Conservation (phyloP, 2,329 filamentous ascomycete species). For the Cordyceps militaris region DNA sequence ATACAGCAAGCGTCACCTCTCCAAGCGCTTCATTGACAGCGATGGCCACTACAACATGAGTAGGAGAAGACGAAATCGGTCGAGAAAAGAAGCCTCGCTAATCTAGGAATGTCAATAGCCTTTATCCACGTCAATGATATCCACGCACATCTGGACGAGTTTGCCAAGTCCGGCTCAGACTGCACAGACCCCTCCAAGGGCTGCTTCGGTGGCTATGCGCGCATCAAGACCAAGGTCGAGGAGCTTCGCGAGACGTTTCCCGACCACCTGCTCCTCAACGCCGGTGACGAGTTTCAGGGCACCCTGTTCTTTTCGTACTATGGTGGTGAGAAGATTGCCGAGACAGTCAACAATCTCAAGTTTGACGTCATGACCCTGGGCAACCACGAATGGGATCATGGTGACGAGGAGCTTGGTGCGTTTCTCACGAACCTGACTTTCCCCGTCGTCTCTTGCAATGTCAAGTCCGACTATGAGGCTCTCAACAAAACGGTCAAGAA, state of each 20-base stretch:
- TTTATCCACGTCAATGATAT: conserved; percentile 67
- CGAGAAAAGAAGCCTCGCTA: not conserved
- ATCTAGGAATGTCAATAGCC: conserved; percentile 24
- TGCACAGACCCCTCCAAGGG: conserved; percentile 49
- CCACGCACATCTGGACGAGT: conserved; percentile 60
- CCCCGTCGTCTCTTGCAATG: conserved; percentile 56
- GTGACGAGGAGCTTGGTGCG: conserved; percentile 53
- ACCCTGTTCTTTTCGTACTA: conserved; percentile 63
- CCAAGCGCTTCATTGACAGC: conserved; percentile 42
- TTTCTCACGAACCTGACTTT: conserved; percentile 59
- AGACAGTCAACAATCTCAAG: conserved; percentile 57
- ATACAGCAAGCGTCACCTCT: conserved; percentile 37
- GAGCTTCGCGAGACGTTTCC: conserved; percentile 48
- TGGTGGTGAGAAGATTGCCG: conserved; percentile 60
- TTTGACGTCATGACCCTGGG: conserved; percentile 63
- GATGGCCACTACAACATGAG: conserved; percentile 48
- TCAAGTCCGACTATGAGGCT: conserved; percentile 50
- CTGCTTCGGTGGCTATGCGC: conserved; percentile 58
- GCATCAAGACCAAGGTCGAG: conserved; percentile 54
- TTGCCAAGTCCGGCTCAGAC: conserved; percentile 53
- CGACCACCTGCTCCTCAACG: conserved; percentile 57
- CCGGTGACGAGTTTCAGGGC: conserved; percentile 63
- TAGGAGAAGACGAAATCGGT: conserved; percentile 18
- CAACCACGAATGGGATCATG: conserved; percentile 61
- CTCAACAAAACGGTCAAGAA: conserved; percentile 58